Evolutionary conservation across 2,329 filamentous ascomycete genomes (phyloP), one percentile per base, ranked within the genome.

Genomic region (Penicillium thymicola): DNA sequence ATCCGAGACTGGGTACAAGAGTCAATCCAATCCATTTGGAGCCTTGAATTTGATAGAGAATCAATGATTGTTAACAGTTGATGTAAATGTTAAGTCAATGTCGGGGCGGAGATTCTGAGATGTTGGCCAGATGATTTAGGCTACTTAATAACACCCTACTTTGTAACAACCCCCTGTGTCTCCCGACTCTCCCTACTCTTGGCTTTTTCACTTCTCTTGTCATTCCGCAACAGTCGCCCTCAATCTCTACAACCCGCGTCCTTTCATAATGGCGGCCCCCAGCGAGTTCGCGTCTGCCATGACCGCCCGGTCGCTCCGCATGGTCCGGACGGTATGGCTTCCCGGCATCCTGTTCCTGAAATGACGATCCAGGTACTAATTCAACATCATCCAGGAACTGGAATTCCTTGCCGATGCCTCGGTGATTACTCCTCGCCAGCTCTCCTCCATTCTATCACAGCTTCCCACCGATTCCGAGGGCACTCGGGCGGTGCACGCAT

Each of bases 381-480:
- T 21, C 41, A 58, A 27, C 55, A 55, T 36, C 40, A 45, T 55
- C 23, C 65, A 96, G 92, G 92, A 97, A 79, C 89, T 97, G 59
- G 92, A 96, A 75, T 89, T 87, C 65, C 89, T 97, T 59, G 84
- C 90, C 65, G 92, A 96, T 73, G 85, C 89, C 69, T 87, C 87
- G 64, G 81, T 92, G 69, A 90, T 97, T 72, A 85, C 83, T 61
- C 86, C 89, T 58, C 78, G 85, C 54, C 85, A 88, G 70, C 91
- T 92, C 71, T 87, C 90, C 68, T 82, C 82, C 50, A 90, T 97
- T 72, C 81, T 87, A 69, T 78, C 80, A 62, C 82, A 89, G 67
- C 86, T 97, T 32, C 93, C 92, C 36, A 77, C 82, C 63, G 66
- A 72, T 53, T 70, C 68, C 61, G 62, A 64, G 27, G 50, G 44